A percentile compares a stretch with the other conserved stretches of the same genome.
Conservation (phyloP, 2,329 filamentous ascomycete genomes). For the Sclerotinia nivalis region DNA sequence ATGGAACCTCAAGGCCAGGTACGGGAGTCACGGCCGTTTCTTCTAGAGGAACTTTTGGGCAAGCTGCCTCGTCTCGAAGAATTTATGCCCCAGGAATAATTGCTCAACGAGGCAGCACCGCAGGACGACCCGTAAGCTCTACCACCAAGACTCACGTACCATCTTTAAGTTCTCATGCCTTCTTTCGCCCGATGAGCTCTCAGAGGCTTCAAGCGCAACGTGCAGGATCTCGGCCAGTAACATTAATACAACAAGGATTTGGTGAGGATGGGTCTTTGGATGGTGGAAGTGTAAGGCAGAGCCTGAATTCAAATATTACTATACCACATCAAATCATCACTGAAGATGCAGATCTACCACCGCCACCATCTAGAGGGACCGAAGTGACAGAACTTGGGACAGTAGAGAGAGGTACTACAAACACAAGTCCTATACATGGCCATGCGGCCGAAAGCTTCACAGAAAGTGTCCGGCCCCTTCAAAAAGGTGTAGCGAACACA, state of each 20-base stretch:
- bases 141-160: constrained; percentile 86
- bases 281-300: constrained; percentile 54
- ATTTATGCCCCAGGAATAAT: constrained; percentile 25
- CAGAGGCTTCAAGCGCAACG: constrained; percentile 91
- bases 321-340: constrained; percentile 34
- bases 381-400: constrained; percentile 67
- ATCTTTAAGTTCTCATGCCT: constrained; percentile 82
- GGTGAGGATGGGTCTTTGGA: constrained; percentile 48
- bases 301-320: constrained; percentile 54
- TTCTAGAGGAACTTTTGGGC: constrained; percentile 52
- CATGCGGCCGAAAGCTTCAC: constrained; percentile 63
- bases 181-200: constrained; percentile 96
- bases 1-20: constrained; percentile 51
- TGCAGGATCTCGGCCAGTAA: constrained; percentile 54
- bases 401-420: constrained; percentile 69
- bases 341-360: constrained; percentile 54
- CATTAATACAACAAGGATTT: constrained; percentile 38
- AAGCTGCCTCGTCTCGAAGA: constrained; percentile 58
- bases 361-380: constrained; percentile 75
- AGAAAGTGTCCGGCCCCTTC: constrained; percentile 76
- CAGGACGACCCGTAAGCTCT: constrained; percentile 63
- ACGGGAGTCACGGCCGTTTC: constrained; percentile 49
- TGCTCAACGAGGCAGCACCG: constrained; percentile 40
- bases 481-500: constrained; percentile 40
- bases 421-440: constrained; percentile 69